These are phyloP conservation scores for Blastocystis sp. DNA, from an alignment of 352 stramenopile genomes.

Conservation along the genomic window DNA sequence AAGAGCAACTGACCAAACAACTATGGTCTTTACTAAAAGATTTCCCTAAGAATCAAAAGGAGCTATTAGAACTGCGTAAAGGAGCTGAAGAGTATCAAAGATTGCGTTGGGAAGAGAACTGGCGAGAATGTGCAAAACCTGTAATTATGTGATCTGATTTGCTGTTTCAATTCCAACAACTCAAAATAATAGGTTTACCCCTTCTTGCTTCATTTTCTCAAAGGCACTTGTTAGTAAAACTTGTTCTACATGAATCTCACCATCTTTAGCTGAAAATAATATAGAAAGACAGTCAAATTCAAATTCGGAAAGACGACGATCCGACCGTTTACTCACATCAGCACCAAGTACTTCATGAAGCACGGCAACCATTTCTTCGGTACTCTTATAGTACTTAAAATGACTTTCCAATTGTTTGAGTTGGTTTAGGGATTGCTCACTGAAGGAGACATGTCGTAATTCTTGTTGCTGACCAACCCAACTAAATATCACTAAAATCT, in stretches of 20 bases:
- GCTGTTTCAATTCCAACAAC: background rate
- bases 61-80: constrained; percentile 33
- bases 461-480: background rate
- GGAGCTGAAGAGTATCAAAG: constrained; percentile 37
- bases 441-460: background rate
- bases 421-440: background rate
- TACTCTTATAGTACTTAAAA: constrained; percentile 38
- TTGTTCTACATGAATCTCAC: constrained; percentile 11
- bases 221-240: constrained; percentile 2
- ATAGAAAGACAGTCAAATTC: constrained; percentile 50
- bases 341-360: background rate
- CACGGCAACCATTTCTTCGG: constrained; percentile 19
- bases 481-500: background rate
- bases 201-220: background rate
- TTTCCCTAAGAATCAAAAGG: constrained; percentile 20
- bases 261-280: background rate
- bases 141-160: constrained; percentile 41
- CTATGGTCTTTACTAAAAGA: constrained; percentile 57
- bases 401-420: background rate
- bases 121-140: constrained; percentile 52
- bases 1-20: constrained; percentile 67
- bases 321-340: constrained; percentile 51
- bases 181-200: background rate
- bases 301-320: constrained; percentile 24
- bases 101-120: constrained; percentile 67